Percentiles rank a stretch among this genome's conserved stretches.
Conservation (phyloP, 2,329 filamentous ascomycete genomes). For the Incumbomyces lentus region DNA sequence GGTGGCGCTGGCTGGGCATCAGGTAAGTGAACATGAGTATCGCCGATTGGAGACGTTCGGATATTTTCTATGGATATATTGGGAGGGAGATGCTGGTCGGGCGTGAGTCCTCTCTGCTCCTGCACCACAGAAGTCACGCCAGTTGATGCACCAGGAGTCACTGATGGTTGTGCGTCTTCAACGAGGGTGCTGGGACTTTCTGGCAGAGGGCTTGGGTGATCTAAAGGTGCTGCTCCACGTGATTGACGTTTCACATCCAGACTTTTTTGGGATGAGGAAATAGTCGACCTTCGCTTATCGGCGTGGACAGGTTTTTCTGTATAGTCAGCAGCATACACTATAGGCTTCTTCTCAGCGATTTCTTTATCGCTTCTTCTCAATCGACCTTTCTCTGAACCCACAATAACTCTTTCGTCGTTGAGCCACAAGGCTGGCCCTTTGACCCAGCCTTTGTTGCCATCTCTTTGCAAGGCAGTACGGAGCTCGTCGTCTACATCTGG, state of each 20-base stretch:
- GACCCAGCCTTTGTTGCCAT: conserved; percentile 21
- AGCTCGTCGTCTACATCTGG: conserved; percentile 55
- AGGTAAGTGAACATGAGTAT: conserved; percentile 6
- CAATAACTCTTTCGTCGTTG: conserved; percentile 17
- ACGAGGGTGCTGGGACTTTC: conserved; percentile 1
- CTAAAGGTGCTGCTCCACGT: neutral
- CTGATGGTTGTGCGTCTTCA: neutral
- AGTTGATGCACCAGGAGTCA: neutral
- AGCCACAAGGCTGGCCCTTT: conserved; percentile 20
- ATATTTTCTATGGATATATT: conserved; percentile 1
- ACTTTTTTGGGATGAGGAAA: neutral
- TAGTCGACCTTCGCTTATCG: conserved; percentile 9
- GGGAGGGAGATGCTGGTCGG: neutral
- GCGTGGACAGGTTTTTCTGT: conserved; percentile 17
- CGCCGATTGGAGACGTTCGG: neutral
- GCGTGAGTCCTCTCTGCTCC: neutral
- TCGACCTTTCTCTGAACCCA: conserved; percentile 20
- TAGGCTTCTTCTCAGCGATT: conserved; percentile 16
- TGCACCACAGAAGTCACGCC: neutral
- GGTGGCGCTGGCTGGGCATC: conserved; percentile 6
- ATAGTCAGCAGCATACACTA: conserved; percentile 19
- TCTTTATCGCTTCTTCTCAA: conserved; percentile 13
- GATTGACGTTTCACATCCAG: neutral
- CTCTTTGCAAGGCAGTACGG: conserved; percentile 21
- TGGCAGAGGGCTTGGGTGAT: neutral